phyloP scores from a whole-genome alignment of 331 rosid species.

The Quercus tomentella region DNA sequence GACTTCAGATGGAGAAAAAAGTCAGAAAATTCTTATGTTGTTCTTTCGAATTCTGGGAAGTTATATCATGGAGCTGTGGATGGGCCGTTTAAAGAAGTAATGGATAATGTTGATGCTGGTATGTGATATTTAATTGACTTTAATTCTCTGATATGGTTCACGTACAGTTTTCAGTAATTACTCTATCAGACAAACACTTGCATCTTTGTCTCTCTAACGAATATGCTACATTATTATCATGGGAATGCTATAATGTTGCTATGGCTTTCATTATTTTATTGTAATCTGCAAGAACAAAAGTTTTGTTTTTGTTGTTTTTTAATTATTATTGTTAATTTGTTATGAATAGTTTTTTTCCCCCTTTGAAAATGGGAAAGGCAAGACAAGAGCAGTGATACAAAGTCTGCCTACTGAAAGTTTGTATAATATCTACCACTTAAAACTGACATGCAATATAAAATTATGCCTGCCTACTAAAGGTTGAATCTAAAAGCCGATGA shows the following conservation, averaged over 20 bases:
- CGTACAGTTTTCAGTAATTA: no score
- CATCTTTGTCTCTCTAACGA: no score
- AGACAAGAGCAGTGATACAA: background rate
- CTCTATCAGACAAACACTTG: no score
- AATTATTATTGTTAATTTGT: no score
- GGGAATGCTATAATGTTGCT: background rate
- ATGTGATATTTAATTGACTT: conserved; percentile 20
- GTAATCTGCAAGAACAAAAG: no score
- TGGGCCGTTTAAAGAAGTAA: conserved; percentile 40
- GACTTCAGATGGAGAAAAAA: conserved; percentile 70
- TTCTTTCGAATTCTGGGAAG: conserved; percentile 61
- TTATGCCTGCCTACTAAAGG: no score
- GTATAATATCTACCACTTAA: no score
- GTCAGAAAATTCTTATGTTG: conserved; percentile 43
- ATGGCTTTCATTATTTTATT: background rate
- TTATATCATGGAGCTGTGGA: conserved; percentile 51
- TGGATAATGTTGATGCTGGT: conserved; percentile 83
- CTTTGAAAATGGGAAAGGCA: background rate
- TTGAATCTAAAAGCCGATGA: background rate
- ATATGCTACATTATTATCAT: no score
- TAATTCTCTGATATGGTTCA: background rate
- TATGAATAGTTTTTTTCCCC: background rate
- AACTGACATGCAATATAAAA: no score
- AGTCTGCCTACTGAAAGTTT: background rate
- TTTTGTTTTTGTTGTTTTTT: background rate